Evolutionary conservation across 2,329 filamentous ascomycete genomes (phyloP).

Genomic region (Mycosphaerella arachidis): DNA sequence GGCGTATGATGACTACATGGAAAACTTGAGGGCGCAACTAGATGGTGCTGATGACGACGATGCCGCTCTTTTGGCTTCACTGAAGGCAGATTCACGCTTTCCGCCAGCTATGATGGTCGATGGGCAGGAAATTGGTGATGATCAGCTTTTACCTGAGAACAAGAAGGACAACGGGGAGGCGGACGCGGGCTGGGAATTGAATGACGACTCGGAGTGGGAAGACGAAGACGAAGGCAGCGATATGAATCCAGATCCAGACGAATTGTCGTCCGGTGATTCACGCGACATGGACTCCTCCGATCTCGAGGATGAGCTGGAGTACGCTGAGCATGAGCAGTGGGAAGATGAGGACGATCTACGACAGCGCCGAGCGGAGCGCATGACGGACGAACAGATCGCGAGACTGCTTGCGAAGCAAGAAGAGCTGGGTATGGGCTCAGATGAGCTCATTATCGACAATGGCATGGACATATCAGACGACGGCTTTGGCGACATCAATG

Average conservation of each 20-base stretch:
- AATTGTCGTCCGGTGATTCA: constrained; percentile 31
- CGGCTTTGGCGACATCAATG: constrained; percentile 28
- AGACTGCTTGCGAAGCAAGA: constrained; percentile 58
- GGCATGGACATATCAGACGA: constrained; percentile 26
- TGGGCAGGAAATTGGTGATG: constrained; percentile 28
- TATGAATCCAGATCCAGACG: constrained; percentile 29
- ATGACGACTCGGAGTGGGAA: constrained; percentile 17
- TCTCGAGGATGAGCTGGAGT: constrained; percentile 31
- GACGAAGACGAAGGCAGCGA: constrained; percentile 16
- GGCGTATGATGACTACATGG: constrained; percentile 64
- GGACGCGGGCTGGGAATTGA: constrained; percentile 10
- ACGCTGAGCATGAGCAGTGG: constrained; percentile 32
- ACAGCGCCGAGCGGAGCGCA: constrained; percentile 35
- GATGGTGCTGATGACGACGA: constrained; percentile 23
- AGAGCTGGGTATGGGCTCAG: constrained; percentile 57
- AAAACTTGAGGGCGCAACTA: constrained; percentile 52
- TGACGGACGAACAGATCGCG: constrained; percentile 60
- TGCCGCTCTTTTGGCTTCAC: constrained; percentile 4
- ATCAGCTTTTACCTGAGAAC: constrained; percentile 24
- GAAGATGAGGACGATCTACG: constrained; percentile 42
- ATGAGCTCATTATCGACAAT: constrained; percentile 55
- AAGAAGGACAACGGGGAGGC: constrained; percentile 6
- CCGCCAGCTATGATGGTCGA: constrained; percentile 29
- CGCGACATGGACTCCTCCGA: constrained; percentile 38
- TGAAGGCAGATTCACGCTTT: constrained; percentile 5